Conservation (phyloP, 2,329 filamentous ascomycete species). For the Didymellaceae sp. region DNA sequence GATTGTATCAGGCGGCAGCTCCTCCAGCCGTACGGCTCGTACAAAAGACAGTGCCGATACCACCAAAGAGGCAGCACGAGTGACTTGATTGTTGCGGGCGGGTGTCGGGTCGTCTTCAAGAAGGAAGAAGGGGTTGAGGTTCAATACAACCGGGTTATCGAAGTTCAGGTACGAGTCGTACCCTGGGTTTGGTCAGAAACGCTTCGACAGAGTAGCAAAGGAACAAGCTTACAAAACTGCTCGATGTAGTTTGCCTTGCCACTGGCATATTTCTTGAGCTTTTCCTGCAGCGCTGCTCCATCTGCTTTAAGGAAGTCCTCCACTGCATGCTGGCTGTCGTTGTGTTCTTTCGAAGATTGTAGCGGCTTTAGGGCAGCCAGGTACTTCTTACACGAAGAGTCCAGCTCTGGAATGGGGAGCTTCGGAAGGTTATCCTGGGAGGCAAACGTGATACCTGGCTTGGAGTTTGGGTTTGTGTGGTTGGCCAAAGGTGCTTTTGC, state of each 20-base stretch:
- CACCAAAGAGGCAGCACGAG: conserved; percentile 87
- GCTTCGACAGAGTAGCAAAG: no score
- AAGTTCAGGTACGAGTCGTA: conserved; percentile 99
- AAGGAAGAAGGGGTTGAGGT: conserved; percentile 97
- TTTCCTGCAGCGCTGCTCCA: conserved; percentile 85
- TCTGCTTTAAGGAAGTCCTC: conserved; percentile 82
- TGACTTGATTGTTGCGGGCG: conserved; percentile 94
- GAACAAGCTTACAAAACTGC: conserved; percentile 85
- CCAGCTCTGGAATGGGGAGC: conserved; percentile 89
- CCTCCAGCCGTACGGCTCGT: conserved; percentile 88
- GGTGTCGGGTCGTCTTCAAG: conserved; percentile 97
- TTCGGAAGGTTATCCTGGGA: conserved; percentile 88
- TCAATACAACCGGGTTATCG: conserved; percentile 95
- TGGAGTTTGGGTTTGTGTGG: conserved; percentile 61
- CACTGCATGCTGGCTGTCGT: conserved; percentile 80
- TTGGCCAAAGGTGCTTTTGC: conserved; percentile 55
- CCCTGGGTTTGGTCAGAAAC: conserved; percentile 63
- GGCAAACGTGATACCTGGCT: conserved; percentile 84
- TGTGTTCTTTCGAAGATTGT: conserved; percentile 80
- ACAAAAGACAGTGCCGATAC: conserved; percentile 92
- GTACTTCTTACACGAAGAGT: conserved; percentile 79
- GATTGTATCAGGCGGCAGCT: conserved; percentile 86
- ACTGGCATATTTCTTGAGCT: conserved; percentile 85
- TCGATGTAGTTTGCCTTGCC: conserved; percentile 97
- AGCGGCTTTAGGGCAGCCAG: conserved; percentile 79